Conservation (phyloP, 2,329 filamentous ascomycete species). For the Diaporthe aspalathi region DNA sequence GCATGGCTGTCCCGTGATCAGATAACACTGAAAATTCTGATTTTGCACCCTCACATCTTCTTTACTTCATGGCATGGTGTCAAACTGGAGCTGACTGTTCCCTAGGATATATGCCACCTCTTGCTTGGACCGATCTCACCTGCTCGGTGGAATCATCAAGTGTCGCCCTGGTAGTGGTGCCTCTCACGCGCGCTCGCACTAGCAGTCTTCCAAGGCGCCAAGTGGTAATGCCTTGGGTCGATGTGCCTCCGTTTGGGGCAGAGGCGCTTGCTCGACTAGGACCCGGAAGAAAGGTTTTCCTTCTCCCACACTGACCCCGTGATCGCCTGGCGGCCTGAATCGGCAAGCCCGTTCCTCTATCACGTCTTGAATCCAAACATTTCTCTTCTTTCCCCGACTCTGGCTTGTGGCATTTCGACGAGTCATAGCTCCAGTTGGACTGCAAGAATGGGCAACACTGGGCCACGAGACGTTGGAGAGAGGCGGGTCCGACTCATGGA, state of each 20-base stretch:
- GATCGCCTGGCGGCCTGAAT: background rate
- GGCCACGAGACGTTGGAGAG: background rate
- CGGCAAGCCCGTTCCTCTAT: background rate
- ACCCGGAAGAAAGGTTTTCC: background rate
- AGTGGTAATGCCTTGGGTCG: background rate
- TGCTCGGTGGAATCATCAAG: background rate
- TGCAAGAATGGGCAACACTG: background rate
- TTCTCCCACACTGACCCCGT: background rate
- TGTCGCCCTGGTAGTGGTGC: background rate
- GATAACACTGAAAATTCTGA: constrained; percentile 41
- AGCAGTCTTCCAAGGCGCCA: background rate
- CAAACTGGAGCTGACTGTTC: constrained; percentile 4
- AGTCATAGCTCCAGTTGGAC: background rate
- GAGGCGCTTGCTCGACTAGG: background rate
- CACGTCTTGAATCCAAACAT: background rate
- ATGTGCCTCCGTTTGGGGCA: background rate
- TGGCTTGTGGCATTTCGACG: background rate
- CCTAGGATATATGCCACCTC: background rate
- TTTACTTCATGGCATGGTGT: background rate
- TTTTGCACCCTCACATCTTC: constrained; percentile 9
- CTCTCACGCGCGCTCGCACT: background rate
- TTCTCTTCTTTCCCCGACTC: background rate
- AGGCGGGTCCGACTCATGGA: background rate
- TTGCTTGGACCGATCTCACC: background rate
- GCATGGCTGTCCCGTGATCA: constrained; percentile 38